A percentile compares a stretch with the other conserved stretches of the same genome.
Conservation (phyloP, 2,329 filamentous ascomycete species). For the Colletotrichum abscissum region DNA sequence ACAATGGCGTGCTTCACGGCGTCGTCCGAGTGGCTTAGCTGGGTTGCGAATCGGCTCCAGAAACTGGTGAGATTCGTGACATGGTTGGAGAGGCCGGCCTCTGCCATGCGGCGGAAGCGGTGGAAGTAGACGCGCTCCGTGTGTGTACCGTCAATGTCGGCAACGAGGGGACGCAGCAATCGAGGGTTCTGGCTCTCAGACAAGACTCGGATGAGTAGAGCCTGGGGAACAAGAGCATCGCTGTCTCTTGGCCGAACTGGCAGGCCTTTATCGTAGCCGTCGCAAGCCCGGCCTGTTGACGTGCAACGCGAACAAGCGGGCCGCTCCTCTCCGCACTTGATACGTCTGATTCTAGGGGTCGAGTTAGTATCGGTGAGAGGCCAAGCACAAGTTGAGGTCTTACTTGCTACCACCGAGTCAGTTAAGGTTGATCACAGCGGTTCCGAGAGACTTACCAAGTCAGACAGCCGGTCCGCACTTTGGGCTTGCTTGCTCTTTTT, state of each 20-base stretch:
- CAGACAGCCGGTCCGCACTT: slow-evolving; percentile 52
- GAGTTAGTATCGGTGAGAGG: neutral
- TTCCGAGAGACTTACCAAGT: slow-evolving; percentile 47
- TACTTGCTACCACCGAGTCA: slow-evolving; percentile 41
- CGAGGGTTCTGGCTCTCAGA: slow-evolving; percentile 6
- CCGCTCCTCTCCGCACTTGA: slow-evolving; percentile 50
- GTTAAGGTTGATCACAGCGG: neutral
- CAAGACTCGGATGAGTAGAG: neutral
- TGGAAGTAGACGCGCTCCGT: slow-evolving; percentile 49
- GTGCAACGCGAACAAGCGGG: slow-evolving; percentile 48
- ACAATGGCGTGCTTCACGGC: slow-evolving; percentile 48
- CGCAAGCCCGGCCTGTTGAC: slow-evolving; percentile 47
- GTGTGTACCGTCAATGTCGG: slow-evolving; percentile 49
- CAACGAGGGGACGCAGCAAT: slow-evolving; percentile 45
- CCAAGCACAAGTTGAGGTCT: slow-evolving; percentile 26
- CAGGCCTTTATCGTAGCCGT: slow-evolving; percentile 46
- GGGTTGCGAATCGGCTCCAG: slow-evolving; percentile 45
- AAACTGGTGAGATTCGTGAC: slow-evolving; percentile 43
- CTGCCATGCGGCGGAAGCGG: slow-evolving; percentile 45
- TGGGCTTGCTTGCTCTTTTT: slow-evolving; percentile 50
- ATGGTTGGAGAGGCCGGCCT: slow-evolving; percentile 43
- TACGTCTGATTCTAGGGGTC: slow-evolving; percentile 45
- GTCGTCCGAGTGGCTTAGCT: slow-evolving; percentile 43
- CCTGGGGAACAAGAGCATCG: neutral
- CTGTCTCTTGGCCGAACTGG: slow-evolving; percentile 3